Base-by-base conservation (phyloP, 179 eudicot genomes). In the Corrigiola litoralis region DNA sequence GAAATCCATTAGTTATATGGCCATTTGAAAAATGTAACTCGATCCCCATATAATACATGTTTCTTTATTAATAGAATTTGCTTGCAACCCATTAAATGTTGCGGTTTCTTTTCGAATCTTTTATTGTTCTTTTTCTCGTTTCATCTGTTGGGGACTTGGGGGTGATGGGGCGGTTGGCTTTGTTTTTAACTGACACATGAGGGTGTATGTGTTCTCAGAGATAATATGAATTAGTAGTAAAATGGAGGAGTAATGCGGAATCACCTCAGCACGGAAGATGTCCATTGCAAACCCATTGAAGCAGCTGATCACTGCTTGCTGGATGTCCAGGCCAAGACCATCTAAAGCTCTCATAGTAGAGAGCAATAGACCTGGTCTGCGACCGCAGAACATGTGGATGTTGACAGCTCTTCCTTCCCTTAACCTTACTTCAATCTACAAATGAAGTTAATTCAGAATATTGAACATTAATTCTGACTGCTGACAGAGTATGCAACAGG, bases 261-360 rank as follows among this genome's bases (percentile, higher is more conserved):
- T 27, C 16, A 91, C 97, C 97, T 91, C 97, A 71, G 97, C 97
- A 14, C 96, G 81, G 58, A 91, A 91, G 65, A 91, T 78, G 63
- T 91, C 97, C 82, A 91, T 68, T 11, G 97, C 94, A 63, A 92
- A 92, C 1, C 98, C 98, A 66, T 92, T 92, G 84, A 92, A 90
- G 80, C 96, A 92, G 79, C 98, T 92, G 62, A 92, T 87, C 18
- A 92, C 98, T 8, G 98, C 98, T 79, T 92, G 98, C 69, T 92
- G 98, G 54, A 92, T 80, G 72, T 92, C 98, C 31, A 92, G 70
- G 24, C 96, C 98, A 23, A 92, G 84, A 28, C 72, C 74, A 59
- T 90, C 98, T 62, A 92, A 74, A 45, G 98, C 86, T 79, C 83
- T 84, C 95, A 92, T 81, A 2, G 96, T 82, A 18, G 98, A 90